A percentile compares a stretch with the other conserved stretches of the same genome.
These are phyloP conservation scores for Amaranthus hypochondriacus DNA, from an alignment of 148 eudicot genomes.

Conservation along the genomic window DNA sequence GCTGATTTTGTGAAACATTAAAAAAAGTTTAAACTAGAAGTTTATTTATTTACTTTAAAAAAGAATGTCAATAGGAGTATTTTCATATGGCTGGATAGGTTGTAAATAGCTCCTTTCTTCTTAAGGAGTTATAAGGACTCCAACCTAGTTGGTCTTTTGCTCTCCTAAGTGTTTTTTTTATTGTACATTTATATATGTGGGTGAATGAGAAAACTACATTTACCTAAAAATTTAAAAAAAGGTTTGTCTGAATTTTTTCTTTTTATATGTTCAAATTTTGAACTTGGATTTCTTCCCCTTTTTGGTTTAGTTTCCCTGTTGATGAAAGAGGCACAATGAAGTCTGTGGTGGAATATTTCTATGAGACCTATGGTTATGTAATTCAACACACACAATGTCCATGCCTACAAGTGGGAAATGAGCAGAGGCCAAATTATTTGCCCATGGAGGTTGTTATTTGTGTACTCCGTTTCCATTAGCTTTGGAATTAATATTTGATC, in stretches of 20 bases:
- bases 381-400: constrained; percentile 77
- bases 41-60: too few relatives aligned
- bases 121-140: too few relatives aligned
- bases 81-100: too few relatives aligned
- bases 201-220: neutral
- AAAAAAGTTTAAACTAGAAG: too few relatives aligned
- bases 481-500: neutral
- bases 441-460: constrained; percentile 72
- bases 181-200: neutral
- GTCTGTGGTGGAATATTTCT: constrained; percentile 77
- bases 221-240: too few relatives aligned
- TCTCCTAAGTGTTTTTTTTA: too few relatives aligned
- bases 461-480: neutral
- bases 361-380: constrained; percentile 65
- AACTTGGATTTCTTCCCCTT: neutral
- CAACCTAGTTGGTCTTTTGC: too few relatives aligned
- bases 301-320: constrained; percentile 56
- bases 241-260: neutral
- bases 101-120: too few relatives aligned
- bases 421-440: constrained; percentile 69
- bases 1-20: too few relatives aligned
- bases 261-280: neutral
- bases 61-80: too few relatives aligned
- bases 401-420: constrained; percentile 83
- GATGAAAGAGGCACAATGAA: constrained; percentile 74